Base-by-base conservation (phyloP, 2,329 filamentous ascomycete species). In the Aspergillus udagawae region DNA sequence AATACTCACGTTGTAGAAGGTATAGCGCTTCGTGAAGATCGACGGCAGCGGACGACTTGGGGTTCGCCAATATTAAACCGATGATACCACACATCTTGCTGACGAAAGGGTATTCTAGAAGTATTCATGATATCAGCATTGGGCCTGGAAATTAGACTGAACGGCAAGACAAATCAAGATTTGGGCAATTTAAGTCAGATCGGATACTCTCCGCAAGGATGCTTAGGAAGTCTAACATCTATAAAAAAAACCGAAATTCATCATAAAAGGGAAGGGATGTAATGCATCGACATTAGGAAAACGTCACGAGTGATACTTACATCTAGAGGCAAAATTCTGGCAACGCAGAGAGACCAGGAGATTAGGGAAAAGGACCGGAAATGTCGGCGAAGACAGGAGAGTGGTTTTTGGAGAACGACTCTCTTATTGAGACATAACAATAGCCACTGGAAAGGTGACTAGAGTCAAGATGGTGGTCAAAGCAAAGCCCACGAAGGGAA, bases 21-120 rank as follows among this genome's bases (percentile, higher is more conserved):
- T 88, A 90, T n/a, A 90, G 78, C 44, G 83, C 81, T 73, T 90
- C 87, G 70, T 90, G 87, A 45, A 90, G 78, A 63, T 90, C 87
- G 59, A 84, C 79, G 32, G 86, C 86, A 52, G 75, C 72, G 53
- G 77, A 76, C 45, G 75, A 75, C 52, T 77, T 79, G 60, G 79
- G 75, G 65, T 85, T 80, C 60, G 82, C 84, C 60, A 86, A 79
- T 61, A 87, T 84, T 52, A 86, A 73, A 62, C 79, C 84, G 56
- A 86, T 76, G 63, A 87, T 84, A 66, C 84, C 84, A 73, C 84
- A 87, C 84, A 87, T 87, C 45, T 61, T 78, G 70, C 63, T 53
- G 52, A 54, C 49, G 55, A 51, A 29, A 54, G 51, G 49, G 49
- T 55, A 60, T 69, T 70, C 64, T 67, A 51, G n/a, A 51, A n/a